Percentiles rank a stretch among this genome's conserved stretches.
Conservation (phyloP, 805 yeast genomes). For the Yamadazyma philogaea region DNA sequence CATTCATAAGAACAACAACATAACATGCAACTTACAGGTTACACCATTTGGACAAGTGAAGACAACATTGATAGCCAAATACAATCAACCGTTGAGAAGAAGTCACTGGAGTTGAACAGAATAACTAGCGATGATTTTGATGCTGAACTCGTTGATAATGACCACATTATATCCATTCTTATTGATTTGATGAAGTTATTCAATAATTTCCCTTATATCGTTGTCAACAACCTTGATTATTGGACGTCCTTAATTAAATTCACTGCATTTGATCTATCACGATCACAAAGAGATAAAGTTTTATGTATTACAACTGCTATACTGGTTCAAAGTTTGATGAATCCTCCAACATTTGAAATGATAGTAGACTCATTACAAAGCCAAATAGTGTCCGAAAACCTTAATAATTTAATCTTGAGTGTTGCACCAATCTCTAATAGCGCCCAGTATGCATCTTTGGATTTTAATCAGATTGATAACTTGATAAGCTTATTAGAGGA, state of each 20-base stretch:
- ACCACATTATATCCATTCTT: constrained; percentile 6
- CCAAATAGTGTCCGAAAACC: background rate
- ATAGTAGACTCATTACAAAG: constrained; percentile 3
- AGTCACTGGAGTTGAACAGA: constrained; percentile 8
- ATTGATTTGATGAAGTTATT: constrained; percentile 11
- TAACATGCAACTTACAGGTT: constrained; percentile 1
- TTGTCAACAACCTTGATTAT: constrained; percentile 1
- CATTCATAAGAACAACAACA: background rate
- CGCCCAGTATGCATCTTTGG: background rate
- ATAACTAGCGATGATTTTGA: background rate
- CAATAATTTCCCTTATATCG: constrained; percentile 4
- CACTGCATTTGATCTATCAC: background rate
- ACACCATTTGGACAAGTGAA: background rate
- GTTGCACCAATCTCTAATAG: background rate
- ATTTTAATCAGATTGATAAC: constrained; percentile 2
- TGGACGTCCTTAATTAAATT: constrained; percentile 5
- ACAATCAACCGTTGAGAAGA: constrained; percentile 7
- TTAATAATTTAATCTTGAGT: background rate
- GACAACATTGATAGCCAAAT: constrained; percentile 1
- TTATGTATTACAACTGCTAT: constrained; percentile 1
- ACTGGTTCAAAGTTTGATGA: constrained; percentile 5
- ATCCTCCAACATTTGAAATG: constrained; percentile 3
- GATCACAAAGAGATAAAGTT: background rate
- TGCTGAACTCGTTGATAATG: constrained; percentile 1
- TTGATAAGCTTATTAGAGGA: background rate